Evolutionary conservation across 805 yeast genomes (phyloP).

Genomic region (Pichia exigua): DNA sequence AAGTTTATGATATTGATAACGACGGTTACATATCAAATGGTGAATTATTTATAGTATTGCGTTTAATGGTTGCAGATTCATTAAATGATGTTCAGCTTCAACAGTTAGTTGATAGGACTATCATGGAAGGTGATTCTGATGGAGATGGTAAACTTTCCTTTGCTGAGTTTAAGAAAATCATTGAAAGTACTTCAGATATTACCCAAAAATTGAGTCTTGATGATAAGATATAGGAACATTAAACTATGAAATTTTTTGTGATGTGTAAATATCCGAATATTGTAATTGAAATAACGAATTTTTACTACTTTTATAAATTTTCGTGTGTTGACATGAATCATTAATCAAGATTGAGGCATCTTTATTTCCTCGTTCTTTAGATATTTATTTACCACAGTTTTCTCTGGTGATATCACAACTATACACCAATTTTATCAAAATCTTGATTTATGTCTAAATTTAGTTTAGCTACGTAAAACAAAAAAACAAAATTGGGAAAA

Average conservation of each 20-base stretch:
- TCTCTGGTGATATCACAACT: background rate
- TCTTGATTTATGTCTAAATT: background rate
- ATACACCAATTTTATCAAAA: background rate
- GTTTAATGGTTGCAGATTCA: slow-evolving; percentile 95
- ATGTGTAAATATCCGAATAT: background rate
- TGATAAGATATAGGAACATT: slow-evolving; percentile 15
- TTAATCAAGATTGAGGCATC: background rate
- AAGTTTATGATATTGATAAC: slow-evolving; percentile 88
- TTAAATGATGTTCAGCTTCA: slow-evolving; percentile 81
- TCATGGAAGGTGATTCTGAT: slow-evolving; percentile 84
- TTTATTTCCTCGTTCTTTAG: background rate
- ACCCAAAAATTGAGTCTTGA: slow-evolving; percentile 25
- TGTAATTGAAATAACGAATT: background rate
- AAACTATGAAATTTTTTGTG: background rate
- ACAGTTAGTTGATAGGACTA: slow-evolving; percentile 94
- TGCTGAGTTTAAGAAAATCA: slow-evolving; percentile 74
- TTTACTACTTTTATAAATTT: background rate
- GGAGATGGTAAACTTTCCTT: slow-evolving; percentile 83
- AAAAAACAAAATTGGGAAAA: background rate
- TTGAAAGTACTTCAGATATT: slow-evolving; percentile 37
- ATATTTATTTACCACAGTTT: no score
- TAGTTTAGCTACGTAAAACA: background rate
- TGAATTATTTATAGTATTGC: slow-evolving; percentile 81
- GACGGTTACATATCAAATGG: slow-evolving; percentile 96
- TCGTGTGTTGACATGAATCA: background rate